Conservation (phyloP, 805 yeast species). For the Wickerhamomyces chaumierensis region DNA sequence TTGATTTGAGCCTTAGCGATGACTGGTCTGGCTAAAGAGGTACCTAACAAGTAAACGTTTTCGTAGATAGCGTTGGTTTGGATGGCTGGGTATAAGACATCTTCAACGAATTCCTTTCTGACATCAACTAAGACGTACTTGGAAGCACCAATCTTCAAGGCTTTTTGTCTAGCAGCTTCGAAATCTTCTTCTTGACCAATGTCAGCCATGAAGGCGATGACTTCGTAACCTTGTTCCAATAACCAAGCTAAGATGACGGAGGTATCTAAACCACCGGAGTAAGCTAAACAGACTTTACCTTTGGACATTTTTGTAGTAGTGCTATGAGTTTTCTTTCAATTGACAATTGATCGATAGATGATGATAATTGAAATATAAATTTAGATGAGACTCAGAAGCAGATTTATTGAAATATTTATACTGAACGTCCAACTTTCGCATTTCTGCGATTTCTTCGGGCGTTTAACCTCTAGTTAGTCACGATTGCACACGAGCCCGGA, state of each 20-base stretch:
- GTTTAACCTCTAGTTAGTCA: no score
- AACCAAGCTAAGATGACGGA: slow-evolving; percentile 97
- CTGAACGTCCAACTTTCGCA: no score
- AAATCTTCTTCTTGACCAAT: slow-evolving; percentile 99
- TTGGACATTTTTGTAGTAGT: slow-evolving; percentile 87
- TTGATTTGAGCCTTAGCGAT: slow-evolving; percentile 97
- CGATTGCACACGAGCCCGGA: no score
- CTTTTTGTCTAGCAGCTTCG: slow-evolving; percentile 93
- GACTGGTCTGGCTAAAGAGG: slow-evolving; percentile 97
- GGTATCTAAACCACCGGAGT: slow-evolving; percentile 98
- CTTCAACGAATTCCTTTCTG: slow-evolving; percentile 88
- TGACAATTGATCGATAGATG: not conserved
- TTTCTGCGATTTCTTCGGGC: no score
- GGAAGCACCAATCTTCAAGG: slow-evolving; percentile 93
- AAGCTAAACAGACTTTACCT: slow-evolving; percentile 98
- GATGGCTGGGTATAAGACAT: slow-evolving; percentile 88
- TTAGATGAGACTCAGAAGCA: no score
- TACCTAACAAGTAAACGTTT: slow-evolving; percentile 92
- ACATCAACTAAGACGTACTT: slow-evolving; percentile 92
- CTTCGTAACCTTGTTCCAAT: slow-evolving; percentile 95
- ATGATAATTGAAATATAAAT: not conserved
- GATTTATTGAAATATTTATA: not conserved
- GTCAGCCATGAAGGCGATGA: slow-evolving; percentile 95
- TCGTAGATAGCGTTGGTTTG: slow-evolving; percentile 97
- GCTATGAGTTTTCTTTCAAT: not conserved